Evolutionary conservation across 371 early-diverging fungal genomes (phyloP).

Genomic region (Mortierella sp.): DNA sequence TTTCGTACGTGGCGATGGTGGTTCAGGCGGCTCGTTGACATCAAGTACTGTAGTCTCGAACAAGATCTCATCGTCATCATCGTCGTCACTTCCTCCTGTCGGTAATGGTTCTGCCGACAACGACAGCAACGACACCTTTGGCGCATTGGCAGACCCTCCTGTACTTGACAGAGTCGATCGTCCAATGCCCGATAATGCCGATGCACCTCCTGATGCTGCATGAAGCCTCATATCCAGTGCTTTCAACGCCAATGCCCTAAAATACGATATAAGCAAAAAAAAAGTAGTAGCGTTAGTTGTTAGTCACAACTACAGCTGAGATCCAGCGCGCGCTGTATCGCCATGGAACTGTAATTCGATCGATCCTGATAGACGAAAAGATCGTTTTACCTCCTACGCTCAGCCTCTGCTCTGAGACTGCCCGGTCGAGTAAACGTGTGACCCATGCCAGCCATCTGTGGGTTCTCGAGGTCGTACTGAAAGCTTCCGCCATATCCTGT

Average conservation of each 20-base stretch:
- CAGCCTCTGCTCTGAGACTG: conserved; percentile 74
- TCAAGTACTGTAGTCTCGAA: conserved; percentile 18
- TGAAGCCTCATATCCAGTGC: conserved; percentile 73
- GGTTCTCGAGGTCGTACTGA: conserved; percentile 64
- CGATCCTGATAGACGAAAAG: too few species aligned
- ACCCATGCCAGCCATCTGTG: conserved; percentile 54
- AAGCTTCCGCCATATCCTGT: conserved; percentile 61
- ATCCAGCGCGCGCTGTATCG: background rate
- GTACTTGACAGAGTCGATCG: background rate
- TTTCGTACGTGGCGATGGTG: background rate
- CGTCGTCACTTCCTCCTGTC: background rate
- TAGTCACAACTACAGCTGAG: background rate
- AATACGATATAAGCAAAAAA: background rate
- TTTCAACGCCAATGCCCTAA: conserved; percentile 73
- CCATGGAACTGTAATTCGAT: too few species aligned
- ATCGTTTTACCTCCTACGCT: conserved; percentile 66
- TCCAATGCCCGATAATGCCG: conserved; percentile 2
- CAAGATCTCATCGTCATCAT: conserved; percentile 23
- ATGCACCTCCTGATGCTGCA: conserved; percentile 19
- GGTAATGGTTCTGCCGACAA: conserved; percentile 22
- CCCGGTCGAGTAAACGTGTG: conserved; percentile 64
- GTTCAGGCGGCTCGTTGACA: background rate
- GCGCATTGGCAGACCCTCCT: conserved; percentile 3
- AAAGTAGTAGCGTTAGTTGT: background rate
- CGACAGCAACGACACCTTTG: background rate